phyloP scores from a whole-genome alignment of 495 filamentous ascomycete genomes.

The Elasticomyces elasticus region DNA sequence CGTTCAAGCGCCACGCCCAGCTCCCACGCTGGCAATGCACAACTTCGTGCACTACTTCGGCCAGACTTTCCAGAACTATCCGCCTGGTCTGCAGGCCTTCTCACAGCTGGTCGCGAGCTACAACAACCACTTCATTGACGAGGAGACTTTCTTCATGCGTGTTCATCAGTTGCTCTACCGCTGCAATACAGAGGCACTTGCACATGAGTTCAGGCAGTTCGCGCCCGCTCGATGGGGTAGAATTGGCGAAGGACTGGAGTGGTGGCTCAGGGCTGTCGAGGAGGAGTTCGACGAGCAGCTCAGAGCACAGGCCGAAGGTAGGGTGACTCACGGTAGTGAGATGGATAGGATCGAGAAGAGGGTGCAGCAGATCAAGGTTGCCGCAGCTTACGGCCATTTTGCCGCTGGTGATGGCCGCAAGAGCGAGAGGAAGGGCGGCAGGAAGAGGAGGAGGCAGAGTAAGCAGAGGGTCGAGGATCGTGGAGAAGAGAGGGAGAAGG shows the following conservation, averaged over 20 bases:
- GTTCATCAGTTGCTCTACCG: neutral
- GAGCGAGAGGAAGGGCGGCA: no score
- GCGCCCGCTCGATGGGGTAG: neutral
- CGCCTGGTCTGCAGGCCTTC: neutral
- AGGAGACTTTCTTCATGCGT: neutral
- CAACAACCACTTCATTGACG: neutral
- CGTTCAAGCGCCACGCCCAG: neutral
- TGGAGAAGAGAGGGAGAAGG: neutral
- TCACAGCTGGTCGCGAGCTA: neutral
- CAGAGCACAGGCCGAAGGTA: neutral
- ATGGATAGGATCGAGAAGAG: neutral
- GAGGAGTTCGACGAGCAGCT: neutral
- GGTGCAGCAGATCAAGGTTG: neutral
- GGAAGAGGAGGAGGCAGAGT: no score
- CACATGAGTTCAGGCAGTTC: neutral
- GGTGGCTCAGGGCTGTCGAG: neutral
- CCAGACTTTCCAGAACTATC: neutral
- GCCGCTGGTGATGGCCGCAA: no score
- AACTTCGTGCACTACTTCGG: neutral
- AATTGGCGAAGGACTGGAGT: neutral
- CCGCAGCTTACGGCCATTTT: no score
- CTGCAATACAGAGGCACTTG: neutral
- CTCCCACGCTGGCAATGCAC: neutral
- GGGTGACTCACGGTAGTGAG: neutral
- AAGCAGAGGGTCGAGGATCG: no score